Percentiles rank a stretch among this genome's conserved stretches.
Evolutionary conservation across 75 land plant genomes (phyloP).

Genomic region (Pseudotsuga menziesii): DNA sequence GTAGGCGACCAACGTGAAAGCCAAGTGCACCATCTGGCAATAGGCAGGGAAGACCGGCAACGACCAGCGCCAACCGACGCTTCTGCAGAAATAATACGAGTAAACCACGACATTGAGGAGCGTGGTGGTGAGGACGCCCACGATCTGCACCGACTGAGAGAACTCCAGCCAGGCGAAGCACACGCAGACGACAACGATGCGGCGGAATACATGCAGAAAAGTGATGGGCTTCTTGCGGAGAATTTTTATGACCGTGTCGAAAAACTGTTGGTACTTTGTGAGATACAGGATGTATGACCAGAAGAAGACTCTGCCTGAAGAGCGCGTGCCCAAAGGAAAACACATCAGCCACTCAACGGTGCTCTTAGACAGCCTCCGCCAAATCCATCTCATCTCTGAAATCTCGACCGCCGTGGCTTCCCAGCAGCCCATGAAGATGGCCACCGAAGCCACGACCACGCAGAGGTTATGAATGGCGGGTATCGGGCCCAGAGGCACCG

Average conservation of each 20-base stretch:
- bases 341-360: constrained; percentile 65
- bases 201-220: constrained; percentile 36
- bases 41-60: too few relatives aligned
- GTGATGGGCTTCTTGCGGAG: constrained; percentile 36
- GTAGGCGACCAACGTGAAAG: constrained; percentile 44
- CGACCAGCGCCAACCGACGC: constrained; percentile 15
- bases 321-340: constrained; percentile 70
- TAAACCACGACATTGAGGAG: constrained; percentile 43
- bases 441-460: constrained; percentile 44
- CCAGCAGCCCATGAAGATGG: constrained; percentile 52
- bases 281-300: constrained; percentile 83
- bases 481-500: constrained; percentile 66
- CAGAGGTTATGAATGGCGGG: constrained; percentile 69
- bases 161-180: constrained; percentile 85
- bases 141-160: constrained; percentile 72
- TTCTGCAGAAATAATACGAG: constrained; percentile 54
- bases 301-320: constrained; percentile 83
- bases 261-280: constrained; percentile 60
- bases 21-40: constrained; percentile 32
- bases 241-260: constrained; percentile 41
- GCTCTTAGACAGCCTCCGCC: constrained; percentile 44
- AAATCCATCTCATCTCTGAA: constrained; percentile 70
- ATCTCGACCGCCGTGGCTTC: constrained; percentile 64
- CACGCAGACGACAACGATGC: constrained; percentile 34
- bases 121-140: too few relatives aligned